Evolutionary conservation across 2,329 filamentous ascomycete species (phyloP).

Genomic region (Diaporthe citriasiana): DNA sequence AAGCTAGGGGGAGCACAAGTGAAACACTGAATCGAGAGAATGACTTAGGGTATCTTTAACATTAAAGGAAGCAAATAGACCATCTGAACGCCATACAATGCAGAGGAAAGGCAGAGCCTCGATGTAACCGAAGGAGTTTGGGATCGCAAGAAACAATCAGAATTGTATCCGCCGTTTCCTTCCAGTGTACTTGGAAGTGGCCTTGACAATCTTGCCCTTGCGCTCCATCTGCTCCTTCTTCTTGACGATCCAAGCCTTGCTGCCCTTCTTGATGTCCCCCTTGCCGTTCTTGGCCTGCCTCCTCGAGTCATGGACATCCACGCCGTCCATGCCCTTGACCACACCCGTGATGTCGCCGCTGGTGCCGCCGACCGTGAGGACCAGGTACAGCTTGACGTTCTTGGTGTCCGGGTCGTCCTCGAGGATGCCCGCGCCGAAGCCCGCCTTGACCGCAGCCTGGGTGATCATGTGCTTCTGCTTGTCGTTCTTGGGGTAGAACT

Average conservation of each 20-base stretch:
- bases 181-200: conserved; percentile 93
- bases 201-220: conserved; percentile 95
- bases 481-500: conserved; percentile 98
- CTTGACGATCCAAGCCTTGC: conserved; percentile 85
- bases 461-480: conserved; percentile 93
- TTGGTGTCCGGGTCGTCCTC: conserved; percentile 98
- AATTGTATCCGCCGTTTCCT: conserved; percentile 86
- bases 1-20: background rate
- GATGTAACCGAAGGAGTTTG: background rate
- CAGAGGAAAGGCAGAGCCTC: conserved; percentile 10
- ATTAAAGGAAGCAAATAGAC: conserved; percentile 28
- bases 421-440: conserved; percentile 93
- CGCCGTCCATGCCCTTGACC: conserved; percentile 88
- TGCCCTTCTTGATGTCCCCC: conserved; percentile 80
- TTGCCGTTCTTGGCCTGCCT: conserved; percentile 64
- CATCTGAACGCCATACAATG: conserved; percentile 41
- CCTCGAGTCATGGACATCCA: conserved; percentile 83
- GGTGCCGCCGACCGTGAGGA: conserved; percentile 85
- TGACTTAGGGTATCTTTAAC: conserved; percentile 41
- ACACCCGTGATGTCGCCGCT: conserved; percentile 91
- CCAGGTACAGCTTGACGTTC: conserved; percentile 95
- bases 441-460: conserved; percentile 89
- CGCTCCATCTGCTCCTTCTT: conserved; percentile 95
- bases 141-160: conserved; percentile 54
- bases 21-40: background rate